These are phyloP conservation scores for Candida pseudoglaebosa DNA, from an alignment of 805 yeast genomes.

Conservation along the genomic window DNA sequence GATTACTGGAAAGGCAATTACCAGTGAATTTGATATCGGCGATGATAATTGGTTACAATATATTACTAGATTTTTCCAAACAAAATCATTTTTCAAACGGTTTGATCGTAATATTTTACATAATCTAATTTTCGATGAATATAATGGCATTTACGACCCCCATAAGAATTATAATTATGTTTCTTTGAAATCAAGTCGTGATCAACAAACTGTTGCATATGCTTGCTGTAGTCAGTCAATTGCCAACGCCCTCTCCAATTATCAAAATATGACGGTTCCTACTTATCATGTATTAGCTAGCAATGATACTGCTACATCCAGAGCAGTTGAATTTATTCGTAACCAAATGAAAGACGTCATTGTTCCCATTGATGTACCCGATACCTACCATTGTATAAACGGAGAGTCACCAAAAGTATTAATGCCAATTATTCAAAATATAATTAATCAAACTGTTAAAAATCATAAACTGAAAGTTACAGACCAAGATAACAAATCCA, in stretches of 20 bases:
- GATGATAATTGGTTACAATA: conserved; percentile 11
- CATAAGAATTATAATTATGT: conserved; percentile 7
- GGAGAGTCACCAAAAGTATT: conserved; percentile 15
- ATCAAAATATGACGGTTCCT: conserved; percentile 10
- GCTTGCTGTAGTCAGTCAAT: conserved; percentile 5
- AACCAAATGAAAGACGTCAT: conserved; percentile 6
- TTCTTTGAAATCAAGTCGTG: conserved; percentile 12
- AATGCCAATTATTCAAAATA: conserved; percentile 5
- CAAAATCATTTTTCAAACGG: conserved; percentile 13
- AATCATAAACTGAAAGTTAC: neutral
- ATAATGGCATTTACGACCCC: conserved; percentile 7
- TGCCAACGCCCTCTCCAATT: conserved; percentile 1
- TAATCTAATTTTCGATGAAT: conserved; percentile 17
- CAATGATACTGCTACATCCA: conserved; percentile 8
- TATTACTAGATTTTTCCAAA: conserved; percentile 9
- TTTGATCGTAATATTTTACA: conserved; percentile 13
- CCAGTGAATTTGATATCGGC: conserved; percentile 8
- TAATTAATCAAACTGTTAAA: conserved; percentile 5
- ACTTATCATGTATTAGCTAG: conserved; percentile 12
- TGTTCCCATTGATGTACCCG: conserved; percentile 7
- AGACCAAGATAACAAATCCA: neutral
- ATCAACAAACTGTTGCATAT: conserved; percentile 11
- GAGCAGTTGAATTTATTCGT: neutral
- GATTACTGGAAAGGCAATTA: conserved; percentile 9
- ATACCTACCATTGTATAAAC: conserved; percentile 13